Conservation (phyloP, 129 eudicot species). For the Pseudognaphalium luteoalbum region DNA sequence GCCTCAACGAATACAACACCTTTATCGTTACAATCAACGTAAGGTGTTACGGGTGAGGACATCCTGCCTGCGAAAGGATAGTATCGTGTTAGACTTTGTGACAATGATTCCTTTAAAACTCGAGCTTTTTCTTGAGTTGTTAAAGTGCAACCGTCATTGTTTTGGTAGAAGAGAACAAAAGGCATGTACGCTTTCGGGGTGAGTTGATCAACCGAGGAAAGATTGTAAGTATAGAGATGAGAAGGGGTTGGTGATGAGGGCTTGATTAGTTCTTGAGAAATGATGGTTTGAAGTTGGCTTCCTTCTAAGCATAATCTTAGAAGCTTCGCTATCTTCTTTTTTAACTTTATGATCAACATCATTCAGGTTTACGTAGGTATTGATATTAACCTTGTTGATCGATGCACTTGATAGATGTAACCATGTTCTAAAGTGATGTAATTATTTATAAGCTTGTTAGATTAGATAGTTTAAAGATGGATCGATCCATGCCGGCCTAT, state of each 20-base stretch:
- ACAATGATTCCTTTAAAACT: too few relatives aligned
- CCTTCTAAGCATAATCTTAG: neutral
- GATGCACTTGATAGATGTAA: too few relatives aligned
- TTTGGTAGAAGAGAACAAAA: neutral
- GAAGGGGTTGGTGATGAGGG: slow-evolving; percentile 1
- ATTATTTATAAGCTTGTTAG: too few relatives aligned
- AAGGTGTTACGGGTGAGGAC: too few relatives aligned
- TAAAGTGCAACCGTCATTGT: neutral
- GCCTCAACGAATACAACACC: slow-evolving; percentile 6
- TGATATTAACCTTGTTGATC: too few relatives aligned
- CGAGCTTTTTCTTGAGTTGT: neutral
- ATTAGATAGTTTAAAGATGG: too few relatives aligned
- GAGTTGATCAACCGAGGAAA: neutral
- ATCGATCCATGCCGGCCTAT: too few relatives aligned
- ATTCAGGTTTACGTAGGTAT: neutral
- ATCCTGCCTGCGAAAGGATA: too few relatives aligned
- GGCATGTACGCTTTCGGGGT: neutral
- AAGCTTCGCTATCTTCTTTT: neutral
- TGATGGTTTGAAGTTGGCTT: neutral
- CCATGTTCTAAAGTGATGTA: too few relatives aligned
- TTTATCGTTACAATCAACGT: slow-evolving; percentile 11
- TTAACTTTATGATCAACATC: neutral
- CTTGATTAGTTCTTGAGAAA: neutral
- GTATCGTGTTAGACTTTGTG: too few relatives aligned
- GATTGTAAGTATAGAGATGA: neutral